Conservation (phyloP, 2,329 filamentous ascomycete species). For the Reticulascus tulasneorum region DNA sequence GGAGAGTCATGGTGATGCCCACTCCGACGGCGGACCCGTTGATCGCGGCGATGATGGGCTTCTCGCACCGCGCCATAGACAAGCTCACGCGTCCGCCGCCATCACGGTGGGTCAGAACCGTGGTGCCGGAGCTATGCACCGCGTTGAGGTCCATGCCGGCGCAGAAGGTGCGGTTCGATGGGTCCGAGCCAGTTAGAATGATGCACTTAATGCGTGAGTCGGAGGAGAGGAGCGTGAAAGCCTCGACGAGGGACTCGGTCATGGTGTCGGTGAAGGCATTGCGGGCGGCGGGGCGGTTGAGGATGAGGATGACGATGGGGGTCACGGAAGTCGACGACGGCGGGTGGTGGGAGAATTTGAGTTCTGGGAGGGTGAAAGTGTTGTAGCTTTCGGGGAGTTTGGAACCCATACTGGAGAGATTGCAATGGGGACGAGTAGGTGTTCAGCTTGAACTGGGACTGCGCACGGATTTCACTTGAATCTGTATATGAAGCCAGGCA, state of each 20-base stretch:
- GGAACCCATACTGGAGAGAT: slow-evolving; percentile 3
- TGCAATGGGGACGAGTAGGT: background rate
- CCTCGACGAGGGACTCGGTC: slow-evolving; percentile 55
- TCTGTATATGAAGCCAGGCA: background rate
- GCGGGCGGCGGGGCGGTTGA: slow-evolving; percentile 61
- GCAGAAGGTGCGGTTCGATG: slow-evolving; percentile 49
- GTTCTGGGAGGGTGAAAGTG: slow-evolving; percentile 35
- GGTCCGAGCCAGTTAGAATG: slow-evolving; percentile 50
- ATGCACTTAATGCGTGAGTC: slow-evolving; percentile 53
- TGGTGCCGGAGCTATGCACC: slow-evolving; percentile 19
- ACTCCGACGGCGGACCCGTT: slow-evolving; percentile 58
- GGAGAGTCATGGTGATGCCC: slow-evolving; percentile 59
- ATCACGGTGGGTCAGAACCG: slow-evolving; percentile 36
- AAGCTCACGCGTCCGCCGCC: slow-evolving; percentile 50
- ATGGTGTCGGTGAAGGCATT: slow-evolving; percentile 68
- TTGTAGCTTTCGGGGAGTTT: slow-evolving; percentile 34
- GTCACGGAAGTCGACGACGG: slow-evolving; percentile 50
- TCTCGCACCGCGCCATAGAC: slow-evolving; percentile 52
- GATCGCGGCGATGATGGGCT: slow-evolving; percentile 56
- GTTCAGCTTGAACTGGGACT: background rate
- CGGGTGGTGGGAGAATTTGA: slow-evolving; percentile 47
- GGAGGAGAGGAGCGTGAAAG: slow-evolving; percentile 45
- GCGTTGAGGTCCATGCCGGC: slow-evolving; percentile 53
- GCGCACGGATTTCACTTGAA: too few relatives aligned
- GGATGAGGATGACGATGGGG: slow-evolving; percentile 57